Base-by-base conservation (phyloP, 305 asterid genomes). In the Striga hermonthica region DNA sequence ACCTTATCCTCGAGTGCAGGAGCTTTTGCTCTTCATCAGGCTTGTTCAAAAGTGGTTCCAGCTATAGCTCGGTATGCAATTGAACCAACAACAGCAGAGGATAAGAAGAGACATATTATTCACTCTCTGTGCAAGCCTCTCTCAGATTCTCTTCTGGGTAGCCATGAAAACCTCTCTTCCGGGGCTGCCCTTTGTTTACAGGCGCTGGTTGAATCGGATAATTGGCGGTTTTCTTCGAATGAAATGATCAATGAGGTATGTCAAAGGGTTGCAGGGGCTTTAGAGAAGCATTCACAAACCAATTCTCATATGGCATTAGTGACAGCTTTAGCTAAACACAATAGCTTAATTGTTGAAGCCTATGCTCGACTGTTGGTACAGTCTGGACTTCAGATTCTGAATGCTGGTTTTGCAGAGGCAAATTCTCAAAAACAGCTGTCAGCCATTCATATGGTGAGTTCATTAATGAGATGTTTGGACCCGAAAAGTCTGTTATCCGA, bases 21-120 rank as follows among this genome's bases (percentile, higher is more conserved):
- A 55, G 87, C 96, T 41, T 93, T 88, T 75, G 86, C 96, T 65
- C 97, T 93, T 78, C 99, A 93, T 65, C 97, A 88, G 74, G 95
- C 99, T 60, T 90, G 99, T 78, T 85, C 99, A 3, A 94, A 94
- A 77, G 99, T 94, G 77, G 96, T 86, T 69, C 96, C 96, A 13
- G 88, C 97, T 54, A 85, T 94, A 62, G 95, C 96, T 10, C 81
- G 99, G 66, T 88, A 88, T 41, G 95, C 93, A 28, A 88, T 93
- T 54, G 96, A 88, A 62, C 93, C 95, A 4, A 81, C 95, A 13
- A 88, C 96, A 8, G 84, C 84, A 0, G 90, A 85, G 72, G 97
- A 85, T 15, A 82, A 79, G 83, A 94, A 90, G 76, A 83, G 83
- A 59, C 57, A 62, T 44, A 78, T 88, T 15, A 81, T 94, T 64